Percentiles rank a stretch among this genome's conserved stretches.
phyloP scores from a whole-genome alignment of 1,139 yeast species.

The Debaryomyces subglobosus region DNA sequence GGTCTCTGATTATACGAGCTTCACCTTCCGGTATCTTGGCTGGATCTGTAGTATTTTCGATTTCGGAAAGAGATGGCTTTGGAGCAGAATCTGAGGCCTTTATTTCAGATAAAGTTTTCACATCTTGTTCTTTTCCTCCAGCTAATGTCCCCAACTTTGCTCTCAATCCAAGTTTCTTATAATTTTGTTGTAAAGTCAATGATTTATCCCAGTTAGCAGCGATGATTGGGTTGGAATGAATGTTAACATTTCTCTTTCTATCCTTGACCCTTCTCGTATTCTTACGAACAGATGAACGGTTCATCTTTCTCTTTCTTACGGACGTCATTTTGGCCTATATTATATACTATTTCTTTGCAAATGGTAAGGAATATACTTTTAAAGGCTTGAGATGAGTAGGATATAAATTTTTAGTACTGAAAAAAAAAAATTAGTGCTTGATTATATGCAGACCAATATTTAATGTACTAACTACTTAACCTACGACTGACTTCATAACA shows the following conservation, averaged over 20 bases:
- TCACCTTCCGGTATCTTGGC: conserved; percentile 73
- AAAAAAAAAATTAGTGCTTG: conserved; percentile 1
- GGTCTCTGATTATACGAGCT: conserved; percentile 77
- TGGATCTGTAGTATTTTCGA: conserved; percentile 52
- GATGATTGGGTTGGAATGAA: conserved; percentile 75
- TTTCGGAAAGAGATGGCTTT: conserved; percentile 37
- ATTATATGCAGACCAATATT: not conserved
- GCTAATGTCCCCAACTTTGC: conserved; percentile 66
- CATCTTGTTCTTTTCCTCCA: conserved; percentile 65
- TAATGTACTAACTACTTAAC: too few relatives aligned
- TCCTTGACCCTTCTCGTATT: conserved; percentile 71
- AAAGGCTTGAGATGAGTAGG: conserved; percentile 2
- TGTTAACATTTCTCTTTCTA: conserved; percentile 63
- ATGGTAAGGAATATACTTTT: not conserved
- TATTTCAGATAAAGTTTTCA: conserved; percentile 41
- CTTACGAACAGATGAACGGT: conserved; percentile 68
- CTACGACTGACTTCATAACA: not conserved
- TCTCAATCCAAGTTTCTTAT: conserved; percentile 73
- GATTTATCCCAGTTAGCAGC: conserved; percentile 89
- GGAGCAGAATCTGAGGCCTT: conserved; percentile 28
- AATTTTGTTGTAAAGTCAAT: conserved; percentile 81
- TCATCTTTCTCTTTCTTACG: conserved; percentile 86
- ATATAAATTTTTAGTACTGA: not conserved
- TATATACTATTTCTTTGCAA: not conserved
- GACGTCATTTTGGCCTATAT: conserved; percentile 57